phyloP scores from a whole-genome alignment of 768 basidiomycete species.

The Suillus subalutaceus region DNA sequence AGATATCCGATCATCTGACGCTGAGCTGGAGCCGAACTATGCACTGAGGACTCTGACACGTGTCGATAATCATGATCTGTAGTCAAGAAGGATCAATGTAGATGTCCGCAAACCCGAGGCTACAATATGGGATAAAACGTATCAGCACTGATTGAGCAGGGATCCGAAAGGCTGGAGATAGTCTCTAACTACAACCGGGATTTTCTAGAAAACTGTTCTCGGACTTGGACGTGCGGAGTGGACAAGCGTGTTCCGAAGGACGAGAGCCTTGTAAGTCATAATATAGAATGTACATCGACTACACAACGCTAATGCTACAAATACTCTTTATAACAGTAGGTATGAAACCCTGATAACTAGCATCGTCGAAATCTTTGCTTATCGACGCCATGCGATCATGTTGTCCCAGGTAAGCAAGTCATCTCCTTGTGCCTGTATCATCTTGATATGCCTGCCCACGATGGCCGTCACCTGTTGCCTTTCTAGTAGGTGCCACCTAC shows the following conservation, averaged over 20 bases:
- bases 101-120: too few species aligned
- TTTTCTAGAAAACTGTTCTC: neutral
- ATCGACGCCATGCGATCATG: neutral
- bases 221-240: neutral
- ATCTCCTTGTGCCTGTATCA: slow-evolving; percentile 12
- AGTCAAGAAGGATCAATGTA: too few species aligned
- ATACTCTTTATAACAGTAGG: neutral
- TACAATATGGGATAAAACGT: too few species aligned
- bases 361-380: too few species aligned
- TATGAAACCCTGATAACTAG: neutral
- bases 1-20: too few species aligned
- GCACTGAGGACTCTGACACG: too few species aligned
- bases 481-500: slow-evolving; percentile 32
- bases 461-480: slow-evolving; percentile 9
- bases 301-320: neutral
- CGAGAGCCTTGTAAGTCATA: neutral
- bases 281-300: neutral
- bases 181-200: too few species aligned
- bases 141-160: too few species aligned
- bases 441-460: slow-evolving; percentile 16
- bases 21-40: too few species aligned
- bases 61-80: too few species aligned
- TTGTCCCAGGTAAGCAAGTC: slow-evolving; percentile 15
- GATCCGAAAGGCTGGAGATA: neutral
- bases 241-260: neutral